These are phyloP conservation scores for Pestalotiopsis sp. DNA, from an alignment of 2,329 filamentous ascomycete species.

Conservation along the genomic window DNA sequence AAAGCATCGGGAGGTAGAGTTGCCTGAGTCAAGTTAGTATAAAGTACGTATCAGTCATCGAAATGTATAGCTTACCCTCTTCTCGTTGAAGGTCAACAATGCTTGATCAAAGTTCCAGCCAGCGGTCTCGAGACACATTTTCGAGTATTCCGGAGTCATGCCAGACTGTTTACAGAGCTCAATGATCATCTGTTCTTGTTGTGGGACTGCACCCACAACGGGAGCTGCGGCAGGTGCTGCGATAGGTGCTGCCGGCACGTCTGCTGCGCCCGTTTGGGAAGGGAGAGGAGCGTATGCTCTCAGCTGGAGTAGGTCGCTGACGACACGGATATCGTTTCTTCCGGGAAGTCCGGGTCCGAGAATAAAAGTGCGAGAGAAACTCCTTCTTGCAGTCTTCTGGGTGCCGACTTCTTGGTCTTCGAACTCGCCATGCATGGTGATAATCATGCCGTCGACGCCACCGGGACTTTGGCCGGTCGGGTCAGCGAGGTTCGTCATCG, in stretches of 20 bases:
- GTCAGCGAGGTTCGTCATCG: constrained; percentile 72
- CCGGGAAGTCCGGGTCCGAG: constrained; percentile 74
- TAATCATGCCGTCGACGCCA: constrained; percentile 77
- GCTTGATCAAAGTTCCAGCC: constrained; percentile 81
- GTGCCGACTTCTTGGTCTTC: constrained; percentile 68
- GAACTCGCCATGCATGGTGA: constrained; percentile 83
- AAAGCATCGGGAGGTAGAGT: constrained; percentile 16
- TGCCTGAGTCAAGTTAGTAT: neutral
- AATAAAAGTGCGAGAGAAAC: constrained; percentile 81
- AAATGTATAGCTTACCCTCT: constrained; percentile 59
- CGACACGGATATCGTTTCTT: constrained; percentile 69
- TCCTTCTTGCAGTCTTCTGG: constrained; percentile 65
- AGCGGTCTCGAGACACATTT: constrained; percentile 79
- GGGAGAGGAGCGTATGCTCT: constrained; percentile 64
- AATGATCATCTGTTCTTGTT: constrained; percentile 71
- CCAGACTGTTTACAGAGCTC: constrained; percentile 78
- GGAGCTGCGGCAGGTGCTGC: constrained; percentile 21
- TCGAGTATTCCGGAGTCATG: constrained; percentile 79
- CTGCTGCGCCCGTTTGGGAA: constrained; percentile 28
- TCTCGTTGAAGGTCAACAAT: constrained; percentile 72
- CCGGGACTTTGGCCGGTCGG: constrained; percentile 62
- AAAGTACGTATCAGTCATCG: neutral
- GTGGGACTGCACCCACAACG: constrained; percentile 40
- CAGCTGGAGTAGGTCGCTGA: constrained; percentile 78
- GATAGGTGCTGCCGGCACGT: constrained; percentile 25